Evolutionary conservation across 2,329 filamentous ascomycete genomes (phyloP), one percentile per base, ranked within the genome.

Genomic region (Fusarium dimerum): DNA sequence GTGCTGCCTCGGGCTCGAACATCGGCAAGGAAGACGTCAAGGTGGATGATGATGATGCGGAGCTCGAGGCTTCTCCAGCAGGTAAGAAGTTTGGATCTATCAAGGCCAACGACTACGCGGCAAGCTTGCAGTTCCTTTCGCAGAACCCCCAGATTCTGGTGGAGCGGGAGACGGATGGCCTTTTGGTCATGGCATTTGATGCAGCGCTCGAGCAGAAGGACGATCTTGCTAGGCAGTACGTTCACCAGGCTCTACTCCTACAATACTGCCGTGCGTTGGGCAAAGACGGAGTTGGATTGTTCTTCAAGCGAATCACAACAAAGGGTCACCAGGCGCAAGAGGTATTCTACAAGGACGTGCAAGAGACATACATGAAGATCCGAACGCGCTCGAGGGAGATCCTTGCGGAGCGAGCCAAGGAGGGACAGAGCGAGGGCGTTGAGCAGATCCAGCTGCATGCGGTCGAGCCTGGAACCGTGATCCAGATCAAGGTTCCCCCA

Each of bases 361-460:
- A 91, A 66, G 86, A 87, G 39, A 97, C 92, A 3, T 97, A 95
- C 73, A 79, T 80, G 65, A 85, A 87, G 48, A 97, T 99, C 71
- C 86, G 85, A 65, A 86, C 79, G 26, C 85, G 94, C 44, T 86
- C 89, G 1, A 79, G 81, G 7, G 90, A 95, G 71, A 87, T 96
- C 58, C 72, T 79, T 49, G 72, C 74, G 16, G 75, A 84, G 72
- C 71, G 78, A 54, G 78, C 77, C 15, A 76, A 75, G 57, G 78
- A 81, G 48, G 75, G 69, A 3, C 76, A 71, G 40, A 73, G 76
- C 53, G 89, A 88, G 39, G 90, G 88, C 17, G 88, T 96, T 10
- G 94, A 99, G 76, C 93, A 97, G 73, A 99, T 99, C 62, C 95
- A 99, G 73, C 81, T 99, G 43, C 94, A 99, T 69, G 93, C 94